These are phyloP conservation scores for Globisporangium megalacanthum DNA, from an alignment of 352 stramenopile species.

Conservation along the genomic window DNA sequence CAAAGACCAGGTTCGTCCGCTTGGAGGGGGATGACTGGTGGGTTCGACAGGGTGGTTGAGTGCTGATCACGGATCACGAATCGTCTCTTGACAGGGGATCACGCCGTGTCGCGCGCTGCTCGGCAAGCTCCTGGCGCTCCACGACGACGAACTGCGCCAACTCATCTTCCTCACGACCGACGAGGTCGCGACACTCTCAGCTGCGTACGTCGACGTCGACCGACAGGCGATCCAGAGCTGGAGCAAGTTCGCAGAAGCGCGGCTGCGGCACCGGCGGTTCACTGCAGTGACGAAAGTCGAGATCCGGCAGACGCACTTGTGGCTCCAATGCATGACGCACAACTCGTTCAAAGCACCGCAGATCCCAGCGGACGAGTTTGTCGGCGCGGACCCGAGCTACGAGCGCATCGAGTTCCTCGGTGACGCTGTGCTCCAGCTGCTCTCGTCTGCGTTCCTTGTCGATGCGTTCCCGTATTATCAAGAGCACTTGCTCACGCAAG, in stretches of 20 bases:
- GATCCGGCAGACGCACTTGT: constrained; percentile 66
- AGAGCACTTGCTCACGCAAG: constrained; percentile 72
- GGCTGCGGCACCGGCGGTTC: constrained; percentile 56
- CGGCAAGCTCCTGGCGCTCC: constrained; percentile 48
- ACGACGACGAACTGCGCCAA: constrained; percentile 49
- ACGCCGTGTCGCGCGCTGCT: constrained; percentile 57
- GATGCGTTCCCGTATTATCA: constrained; percentile 80
- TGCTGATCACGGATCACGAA: neutral
- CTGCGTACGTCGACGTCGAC: constrained; percentile 50
- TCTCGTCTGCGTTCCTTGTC: constrained; percentile 76
- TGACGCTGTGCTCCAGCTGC: constrained; percentile 73
- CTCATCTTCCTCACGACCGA: constrained; percentile 56
- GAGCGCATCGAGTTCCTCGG: constrained; percentile 85
- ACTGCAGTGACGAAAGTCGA: constrained; percentile 33
- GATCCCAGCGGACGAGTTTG: constrained; percentile 63
- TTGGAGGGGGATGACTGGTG: neutral
- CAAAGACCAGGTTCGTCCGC: constrained; percentile 50
- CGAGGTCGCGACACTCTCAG: constrained; percentile 36
- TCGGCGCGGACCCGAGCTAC: constrained; percentile 67
- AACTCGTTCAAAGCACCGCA: constrained; percentile 67
- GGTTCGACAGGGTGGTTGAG: neutral
- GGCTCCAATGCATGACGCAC: constrained; percentile 76
- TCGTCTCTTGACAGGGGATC: constrained; percentile 28
- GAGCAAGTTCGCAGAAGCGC: constrained; percentile 36
- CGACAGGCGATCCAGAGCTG: constrained; percentile 41